A percentile compares a stretch with the other conserved stretches of the same genome.
These are phyloP conservation scores for Curvularia sp. DNA, from an alignment of 2,329 filamentous ascomycete species.

Conservation along the genomic window DNA sequence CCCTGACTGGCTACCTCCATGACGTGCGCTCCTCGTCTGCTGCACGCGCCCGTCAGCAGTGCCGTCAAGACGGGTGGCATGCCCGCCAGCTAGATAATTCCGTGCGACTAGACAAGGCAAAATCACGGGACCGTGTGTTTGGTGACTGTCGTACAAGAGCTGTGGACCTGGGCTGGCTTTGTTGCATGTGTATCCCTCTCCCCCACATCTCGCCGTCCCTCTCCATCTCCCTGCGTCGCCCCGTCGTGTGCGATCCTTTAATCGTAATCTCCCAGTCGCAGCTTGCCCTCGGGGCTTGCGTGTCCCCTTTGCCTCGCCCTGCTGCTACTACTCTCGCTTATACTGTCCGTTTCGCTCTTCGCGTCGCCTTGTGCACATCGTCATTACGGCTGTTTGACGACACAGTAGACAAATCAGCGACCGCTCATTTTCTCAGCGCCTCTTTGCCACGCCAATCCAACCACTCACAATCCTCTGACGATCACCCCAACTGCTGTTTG, in stretches of 20 bases:
- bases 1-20: slow-evolving; percentile 37
- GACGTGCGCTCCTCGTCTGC: slow-evolving; percentile 31
- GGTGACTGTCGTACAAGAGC: not conserved
- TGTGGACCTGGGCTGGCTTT: not conserved
- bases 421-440: not conserved
- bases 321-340: slow-evolving; percentile 8
- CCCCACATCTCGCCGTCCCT: slow-evolving; percentile 7
- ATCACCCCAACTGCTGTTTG: slow-evolving; percentile 3
- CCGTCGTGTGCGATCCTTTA: not conserved
- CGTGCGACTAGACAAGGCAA: not conserved
- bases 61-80: not conserved
- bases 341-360: not conserved
- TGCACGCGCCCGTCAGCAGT: slow-evolving; percentile 12
- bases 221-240: slow-evolving; percentile 5
- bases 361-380: slow-evolving; percentile 7
- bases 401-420: slow-evolving; percentile 8
- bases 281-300: slow-evolving; percentile 8
- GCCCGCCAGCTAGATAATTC: not conserved
- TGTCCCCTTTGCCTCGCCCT: slow-evolving; percentile 12
- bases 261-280: not conserved
- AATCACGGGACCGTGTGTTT: not conserved
- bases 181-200: slow-evolving; percentile 1
- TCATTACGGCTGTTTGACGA: slow-evolving; percentile 13
- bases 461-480: slow-evolving; percentile 4
- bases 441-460: slow-evolving; percentile 7